These are phyloP conservation scores for Fusarium begoniae DNA, from an alignment of 2,329 filamentous ascomycete genomes.

Conservation along the genomic window DNA sequence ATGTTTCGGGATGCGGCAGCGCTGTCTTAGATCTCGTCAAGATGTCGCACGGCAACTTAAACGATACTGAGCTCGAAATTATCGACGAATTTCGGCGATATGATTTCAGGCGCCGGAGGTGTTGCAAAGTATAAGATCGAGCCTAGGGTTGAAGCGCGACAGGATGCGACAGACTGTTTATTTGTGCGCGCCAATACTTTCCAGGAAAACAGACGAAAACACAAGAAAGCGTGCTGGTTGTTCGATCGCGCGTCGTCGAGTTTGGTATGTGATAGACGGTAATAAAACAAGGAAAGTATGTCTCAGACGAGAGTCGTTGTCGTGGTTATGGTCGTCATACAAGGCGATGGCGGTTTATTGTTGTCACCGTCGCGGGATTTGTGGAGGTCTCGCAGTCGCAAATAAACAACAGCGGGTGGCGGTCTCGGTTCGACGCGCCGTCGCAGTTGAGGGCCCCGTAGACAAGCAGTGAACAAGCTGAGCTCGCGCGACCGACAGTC, in stretches of 20 bases:
- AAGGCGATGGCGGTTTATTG: slow-evolving; percentile 15
- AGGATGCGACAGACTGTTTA: slow-evolving; percentile 16
- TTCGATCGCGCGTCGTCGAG: slow-evolving; percentile 16
- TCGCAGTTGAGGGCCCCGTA: slow-evolving; percentile 29
- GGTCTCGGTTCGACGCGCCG: slow-evolving; percentile 28
- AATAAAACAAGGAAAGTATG: slow-evolving; percentile 12
- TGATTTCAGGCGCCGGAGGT: background rate
- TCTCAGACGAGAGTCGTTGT: slow-evolving; percentile 12
- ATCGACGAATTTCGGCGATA: slow-evolving; percentile 8
- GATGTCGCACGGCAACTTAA: slow-evolving; percentile 15
- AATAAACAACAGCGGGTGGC: slow-evolving; percentile 17
- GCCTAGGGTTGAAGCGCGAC: background rate
- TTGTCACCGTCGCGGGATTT: slow-evolving; percentile 25
- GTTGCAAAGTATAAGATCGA: background rate
- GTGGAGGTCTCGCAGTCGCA: slow-evolving; percentile 26
- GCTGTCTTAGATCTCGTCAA: slow-evolving; percentile 35
- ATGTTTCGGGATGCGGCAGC: slow-evolving; percentile 39
- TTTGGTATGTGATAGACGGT: background rate
- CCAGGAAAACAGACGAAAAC: slow-evolving; percentile 2
- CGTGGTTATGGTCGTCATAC: slow-evolving; percentile 18
- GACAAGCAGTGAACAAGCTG: slow-evolving; percentile 20
- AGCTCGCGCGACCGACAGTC: slow-evolving; percentile 31
- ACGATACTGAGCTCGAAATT: slow-evolving; percentile 1
- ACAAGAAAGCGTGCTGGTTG: slow-evolving; percentile 17
- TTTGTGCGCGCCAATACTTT: slow-evolving; percentile 17